These are phyloP conservation scores for Mikania micrantha DNA, from an alignment of 129 eudicot genomes.

Conservation along the genomic window DNA sequence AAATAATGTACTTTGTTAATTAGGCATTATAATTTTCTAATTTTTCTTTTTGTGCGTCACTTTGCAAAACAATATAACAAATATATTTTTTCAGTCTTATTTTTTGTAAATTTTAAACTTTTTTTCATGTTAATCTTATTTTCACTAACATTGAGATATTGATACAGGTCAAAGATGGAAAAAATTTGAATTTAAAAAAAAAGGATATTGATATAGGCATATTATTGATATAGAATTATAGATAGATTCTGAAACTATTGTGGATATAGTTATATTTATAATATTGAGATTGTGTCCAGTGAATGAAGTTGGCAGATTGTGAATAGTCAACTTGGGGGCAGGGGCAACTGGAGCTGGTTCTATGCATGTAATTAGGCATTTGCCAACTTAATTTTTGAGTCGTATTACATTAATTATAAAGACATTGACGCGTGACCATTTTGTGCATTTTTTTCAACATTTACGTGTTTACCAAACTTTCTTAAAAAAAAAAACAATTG, in stretches of 20 bases:
- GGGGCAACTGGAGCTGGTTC: not conserved
- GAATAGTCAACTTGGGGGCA: constrained; percentile 2
- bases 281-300: not conserved
- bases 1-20: too few species aligned
- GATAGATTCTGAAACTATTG: not conserved
- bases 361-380: constrained; percentile 11
- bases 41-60: too few species aligned
- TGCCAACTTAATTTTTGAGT: not conserved
- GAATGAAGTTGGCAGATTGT: not conserved
- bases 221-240: too few species aligned
- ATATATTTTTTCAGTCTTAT: too few species aligned
- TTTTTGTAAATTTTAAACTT: too few species aligned
- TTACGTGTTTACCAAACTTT: too few species aligned
- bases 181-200: too few species aligned
- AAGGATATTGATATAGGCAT: too few species aligned
- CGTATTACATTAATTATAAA: not conserved
- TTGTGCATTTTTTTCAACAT: not conserved
- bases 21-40: too few species aligned
- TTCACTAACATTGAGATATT: not conserved
- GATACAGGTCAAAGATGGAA: too few species aligned
- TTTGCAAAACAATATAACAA: too few species aligned
- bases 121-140: not conserved
- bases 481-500: too few species aligned
- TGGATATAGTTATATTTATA: not conserved
- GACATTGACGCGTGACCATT: not conserved